These are phyloP conservation scores for Biscutella laevigata DNA, from an alignment of 441 rosid genomes.

Conservation along the genomic window DNA sequence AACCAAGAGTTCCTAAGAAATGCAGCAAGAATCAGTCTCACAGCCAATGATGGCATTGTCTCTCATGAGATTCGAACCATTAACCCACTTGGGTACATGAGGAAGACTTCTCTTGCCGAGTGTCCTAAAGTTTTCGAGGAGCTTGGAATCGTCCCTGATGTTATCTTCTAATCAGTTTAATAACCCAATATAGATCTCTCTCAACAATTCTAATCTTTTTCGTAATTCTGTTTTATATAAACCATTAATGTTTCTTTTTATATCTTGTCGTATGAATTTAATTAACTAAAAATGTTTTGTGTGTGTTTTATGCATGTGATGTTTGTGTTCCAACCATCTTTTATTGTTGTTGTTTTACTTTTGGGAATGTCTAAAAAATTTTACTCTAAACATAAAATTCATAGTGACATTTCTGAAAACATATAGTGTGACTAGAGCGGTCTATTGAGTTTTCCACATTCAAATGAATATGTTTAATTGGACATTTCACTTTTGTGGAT, in stretches of 20 bases:
- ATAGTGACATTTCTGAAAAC: background rate
- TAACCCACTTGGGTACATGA: slow-evolving; percentile 51
- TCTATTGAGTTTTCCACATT: no score
- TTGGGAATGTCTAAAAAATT: background rate
- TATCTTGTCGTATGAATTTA: slow-evolving; percentile 15
- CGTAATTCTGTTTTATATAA: background rate
- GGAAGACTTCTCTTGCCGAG: slow-evolving; percentile 28
- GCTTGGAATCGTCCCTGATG: slow-evolving; percentile 35
- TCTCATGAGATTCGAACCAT: slow-evolving; percentile 29
- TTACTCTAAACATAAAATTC: background rate
- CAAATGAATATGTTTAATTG: no score
- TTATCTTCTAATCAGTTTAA: slow-evolving; percentile 16
- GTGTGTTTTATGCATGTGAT: background rate
- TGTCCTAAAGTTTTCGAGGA: slow-evolving; percentile 40
- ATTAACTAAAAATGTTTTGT: background rate
- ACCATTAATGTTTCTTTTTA: background rate
- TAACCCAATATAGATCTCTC: background rate
- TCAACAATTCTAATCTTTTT: background rate
- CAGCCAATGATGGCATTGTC: slow-evolving; percentile 38
- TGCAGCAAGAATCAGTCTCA: slow-evolving; percentile 37
- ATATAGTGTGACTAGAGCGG: background rate
- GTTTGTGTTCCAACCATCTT: background rate
- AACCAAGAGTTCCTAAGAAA: slow-evolving; percentile 26
- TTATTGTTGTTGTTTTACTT: background rate
- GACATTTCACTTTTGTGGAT: no score